These are phyloP conservation scores for Aspergillus floridensis DNA, from an alignment of 2,329 filamentous ascomycete genomes.

Conservation along the genomic window DNA sequence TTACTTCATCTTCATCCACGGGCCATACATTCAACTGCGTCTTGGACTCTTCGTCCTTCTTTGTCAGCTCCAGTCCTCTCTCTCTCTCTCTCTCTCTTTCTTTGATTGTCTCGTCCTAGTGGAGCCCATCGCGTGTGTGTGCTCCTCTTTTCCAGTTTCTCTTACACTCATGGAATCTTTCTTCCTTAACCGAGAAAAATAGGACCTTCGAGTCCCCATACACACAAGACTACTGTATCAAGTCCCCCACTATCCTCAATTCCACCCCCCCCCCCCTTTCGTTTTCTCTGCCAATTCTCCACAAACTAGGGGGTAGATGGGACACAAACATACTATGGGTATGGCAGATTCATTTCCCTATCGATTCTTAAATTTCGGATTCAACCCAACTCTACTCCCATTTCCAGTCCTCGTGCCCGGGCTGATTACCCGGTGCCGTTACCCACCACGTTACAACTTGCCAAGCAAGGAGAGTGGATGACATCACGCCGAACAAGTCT, in stretches of 20 bases:
- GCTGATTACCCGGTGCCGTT: slow-evolving; percentile 3
- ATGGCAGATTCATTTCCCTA: not conserved
- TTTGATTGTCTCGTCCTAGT: not conserved
- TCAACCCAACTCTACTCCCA: not conserved
- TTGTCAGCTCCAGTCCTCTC: too few relatives aligned
- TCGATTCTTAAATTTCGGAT: not conserved
- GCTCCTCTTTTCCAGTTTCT: not conserved
- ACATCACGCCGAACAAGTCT: slow-evolving; percentile 11
- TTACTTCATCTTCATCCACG: too few relatives aligned
- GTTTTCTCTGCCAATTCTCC: too few relatives aligned
- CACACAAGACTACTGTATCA: not conserved
- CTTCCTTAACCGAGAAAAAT: not conserved
- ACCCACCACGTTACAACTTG: slow-evolving; percentile 1
- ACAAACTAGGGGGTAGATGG: too few relatives aligned
- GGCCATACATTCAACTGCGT: too few relatives aligned
- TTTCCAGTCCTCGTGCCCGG: not conserved
- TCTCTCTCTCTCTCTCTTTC: not conserved
- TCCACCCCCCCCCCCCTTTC: not conserved
- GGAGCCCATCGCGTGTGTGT: not conserved
- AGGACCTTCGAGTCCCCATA: not conserved
- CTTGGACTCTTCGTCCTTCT: too few relatives aligned
- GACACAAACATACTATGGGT: too few relatives aligned
- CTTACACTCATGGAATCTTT: not conserved
- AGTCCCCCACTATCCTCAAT: not conserved
- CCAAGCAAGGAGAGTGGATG: slow-evolving; percentile 8